Base-by-base conservation (phyloP, 805 yeast species). In the Saccharomycopsis fermentans region DNA sequence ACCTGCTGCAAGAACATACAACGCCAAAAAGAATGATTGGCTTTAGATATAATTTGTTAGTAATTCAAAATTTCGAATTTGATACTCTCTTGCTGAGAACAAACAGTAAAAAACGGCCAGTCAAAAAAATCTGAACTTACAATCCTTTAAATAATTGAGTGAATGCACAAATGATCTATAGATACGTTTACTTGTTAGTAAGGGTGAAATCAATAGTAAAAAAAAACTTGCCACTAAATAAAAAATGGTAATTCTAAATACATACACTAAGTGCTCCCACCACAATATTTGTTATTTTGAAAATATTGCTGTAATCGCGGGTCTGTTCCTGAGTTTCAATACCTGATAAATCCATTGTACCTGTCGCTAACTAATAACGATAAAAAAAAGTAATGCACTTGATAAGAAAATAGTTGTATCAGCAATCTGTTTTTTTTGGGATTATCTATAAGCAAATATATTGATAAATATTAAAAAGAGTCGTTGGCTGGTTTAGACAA, bases 1-100 rank as follows among this genome's bases (percentile, higher is more conserved):
- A 24, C 90, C 87, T 53, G 84, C 72, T 4, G 73, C 73, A 32
- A 83, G 71, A 21, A 84, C 73, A 66, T 77, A 83, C n/a, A 84
- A 52, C 1, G 87, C 87, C 54, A 81, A 72, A 36, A 85, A 68
- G 66, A 84, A 83, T 69, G 50, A 43, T 76, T 26, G 55, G n/a
- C 36, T 29, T 19, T 19, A 29, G 17, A 27, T n/a, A 50, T 50
- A 67, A 39, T 62, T 70, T 40, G 72, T 50, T 50, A 50, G 53
- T 29, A 29, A 27, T 32, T 9, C 35, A 32, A 9, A 32, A 32
- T 3, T 2, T 6, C 12, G 12, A 9, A 6, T 9, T 32, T 32
- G 12, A 32, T 32, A 6, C 32, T 5, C 24, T 32, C 6, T 52
- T 43, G 27, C 29, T 8, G 19, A 29, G 34, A 47, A 21, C 2